Evolutionary conservation across 1,139 yeast species (phyloP).

Genomic region (Martiniozyma asiatica): DNA sequence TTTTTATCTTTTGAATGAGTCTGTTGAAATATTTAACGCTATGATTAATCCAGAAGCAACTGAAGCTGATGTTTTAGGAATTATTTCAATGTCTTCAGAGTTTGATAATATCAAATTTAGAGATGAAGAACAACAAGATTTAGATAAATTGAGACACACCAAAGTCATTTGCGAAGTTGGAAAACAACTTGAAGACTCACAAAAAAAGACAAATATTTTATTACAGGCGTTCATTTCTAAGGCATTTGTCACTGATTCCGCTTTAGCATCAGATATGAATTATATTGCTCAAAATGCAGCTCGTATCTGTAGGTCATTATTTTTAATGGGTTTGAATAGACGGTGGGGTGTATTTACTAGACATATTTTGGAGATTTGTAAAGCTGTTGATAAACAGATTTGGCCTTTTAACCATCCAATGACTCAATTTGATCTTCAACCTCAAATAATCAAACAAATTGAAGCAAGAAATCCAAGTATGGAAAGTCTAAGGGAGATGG

Average conservation of each 20-base stretch:
- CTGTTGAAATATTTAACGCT: slow-evolving; percentile 82
- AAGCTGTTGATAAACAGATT: slow-evolving; percentile 67
- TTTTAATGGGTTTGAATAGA: slow-evolving; percentile 73
- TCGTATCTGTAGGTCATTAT: slow-evolving; percentile 83
- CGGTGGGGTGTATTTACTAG: slow-evolving; percentile 80
- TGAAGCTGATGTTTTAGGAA: slow-evolving; percentile 83
- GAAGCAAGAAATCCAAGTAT: slow-evolving; percentile 57
- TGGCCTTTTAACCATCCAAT: slow-evolving; percentile 94
- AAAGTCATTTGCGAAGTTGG: slow-evolving; percentile 75
- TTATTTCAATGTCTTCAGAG: slow-evolving; percentile 88
- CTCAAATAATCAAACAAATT: slow-evolving; percentile 48
- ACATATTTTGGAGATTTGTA: slow-evolving; percentile 67
- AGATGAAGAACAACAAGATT: slow-evolving; percentile 74
- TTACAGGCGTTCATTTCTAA: slow-evolving; percentile 83
- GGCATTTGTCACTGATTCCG: slow-evolving; percentile 60
- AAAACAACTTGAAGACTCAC: slow-evolving; percentile 63
- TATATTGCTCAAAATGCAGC: slow-evolving; percentile 95
- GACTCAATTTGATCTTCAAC: slow-evolving; percentile 74
- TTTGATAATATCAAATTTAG: slow-evolving; percentile 84
- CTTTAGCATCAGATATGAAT: slow-evolving; percentile 74
- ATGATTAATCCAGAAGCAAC: slow-evolving; percentile 76
- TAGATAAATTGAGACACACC: slow-evolving; percentile 47
- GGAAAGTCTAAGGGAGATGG: slow-evolving; percentile 64
- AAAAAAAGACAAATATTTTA: slow-evolving; percentile 78
- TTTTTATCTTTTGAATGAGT: slow-evolving; percentile 72